phyloP scores from a whole-genome alignment of 2,329 filamentous ascomycete species.

The Orbilia brochopaga region DNA sequence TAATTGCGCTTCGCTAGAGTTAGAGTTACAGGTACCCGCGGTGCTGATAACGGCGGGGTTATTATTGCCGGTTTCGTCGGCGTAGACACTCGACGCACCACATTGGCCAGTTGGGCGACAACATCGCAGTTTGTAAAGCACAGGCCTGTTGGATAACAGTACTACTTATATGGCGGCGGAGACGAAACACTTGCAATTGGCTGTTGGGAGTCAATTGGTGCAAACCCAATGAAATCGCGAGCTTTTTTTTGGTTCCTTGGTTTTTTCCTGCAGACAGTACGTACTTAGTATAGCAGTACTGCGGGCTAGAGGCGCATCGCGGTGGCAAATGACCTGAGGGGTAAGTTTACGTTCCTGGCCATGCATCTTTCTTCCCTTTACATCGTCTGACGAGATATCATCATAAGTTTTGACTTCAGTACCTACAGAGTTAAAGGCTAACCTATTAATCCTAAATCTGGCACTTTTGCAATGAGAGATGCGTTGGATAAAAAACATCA shows the following conservation, averaged over 20 bases:
- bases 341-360: neutral
- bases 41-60: constrained; percentile 1
- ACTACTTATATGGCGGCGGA: neutral
- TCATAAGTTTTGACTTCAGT: neutral
- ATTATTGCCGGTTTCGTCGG: constrained; percentile 3
- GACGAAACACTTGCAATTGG: constrained; percentile 1
- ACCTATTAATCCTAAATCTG: neutral
- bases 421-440: neutral
- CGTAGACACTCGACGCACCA: neutral
- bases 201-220: neutral
- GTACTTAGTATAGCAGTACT: neutral
- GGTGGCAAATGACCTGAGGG: neutral
- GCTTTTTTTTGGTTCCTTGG: neutral
- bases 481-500: constrained; percentile 3
- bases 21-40: neutral
- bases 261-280: no score
- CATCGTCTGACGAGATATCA: neutral
- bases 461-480: constrained; percentile 2
- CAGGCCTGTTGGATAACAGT: neutral
- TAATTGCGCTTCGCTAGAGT: neutral
- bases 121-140: neutral
- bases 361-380: neutral
- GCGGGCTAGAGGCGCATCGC: neutral
- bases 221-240: constrained; percentile 2
- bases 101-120: neutral